Percentiles rank a stretch among this genome's conserved stretches.
Evolutionary conservation across 2,329 filamentous ascomycete genomes (phyloP).

Genomic region (Botrytis elliptica): DNA sequence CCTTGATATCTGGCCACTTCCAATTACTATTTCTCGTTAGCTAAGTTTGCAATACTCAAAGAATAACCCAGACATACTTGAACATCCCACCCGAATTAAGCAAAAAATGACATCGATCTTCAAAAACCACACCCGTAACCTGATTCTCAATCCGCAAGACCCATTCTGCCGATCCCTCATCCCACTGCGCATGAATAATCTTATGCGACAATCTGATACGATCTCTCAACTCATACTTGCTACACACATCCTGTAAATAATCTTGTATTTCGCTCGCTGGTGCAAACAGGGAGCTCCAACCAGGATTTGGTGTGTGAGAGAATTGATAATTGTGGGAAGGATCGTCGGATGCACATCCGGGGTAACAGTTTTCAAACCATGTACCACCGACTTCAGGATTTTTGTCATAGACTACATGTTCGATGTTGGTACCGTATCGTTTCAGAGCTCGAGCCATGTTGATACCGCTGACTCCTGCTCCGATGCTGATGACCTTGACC

Average conservation of each 20-base stretch:
- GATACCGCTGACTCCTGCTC: conserved; percentile 49
- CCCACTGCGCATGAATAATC: conserved; percentile 39
- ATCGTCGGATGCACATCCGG: conserved; percentile 56
- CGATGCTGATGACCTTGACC: conserved; percentile 43
- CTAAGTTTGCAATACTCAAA: background rate
- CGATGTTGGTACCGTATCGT: conserved; percentile 44
- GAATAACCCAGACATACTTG: conserved; percentile 45
- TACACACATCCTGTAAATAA: conserved; percentile 51
- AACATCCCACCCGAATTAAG: conserved; percentile 52
- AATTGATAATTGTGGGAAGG: conserved; percentile 61
- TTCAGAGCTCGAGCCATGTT: conserved; percentile 48
- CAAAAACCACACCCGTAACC: conserved; percentile 43
- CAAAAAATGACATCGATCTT: conserved; percentile 49
- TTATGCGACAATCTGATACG: conserved; percentile 47
- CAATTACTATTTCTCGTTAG: conserved; percentile 44
- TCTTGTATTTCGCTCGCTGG: conserved; percentile 53
- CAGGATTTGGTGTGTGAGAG: conserved; percentile 57
- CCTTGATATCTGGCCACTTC: conserved; percentile 61
- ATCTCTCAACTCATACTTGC: conserved; percentile 47
- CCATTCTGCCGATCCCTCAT: conserved; percentile 23
- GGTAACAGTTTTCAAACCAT: conserved; percentile 60
- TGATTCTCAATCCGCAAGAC: conserved; percentile 19
- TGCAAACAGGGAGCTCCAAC: conserved; percentile 59
- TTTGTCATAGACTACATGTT: conserved; percentile 55
- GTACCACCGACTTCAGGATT: conserved; percentile 56